Evolutionary conservation across 148 eudicot species (phyloP), one percentile per base, ranked within the genome.

Genomic region (Talinum fruticosum): DNA sequence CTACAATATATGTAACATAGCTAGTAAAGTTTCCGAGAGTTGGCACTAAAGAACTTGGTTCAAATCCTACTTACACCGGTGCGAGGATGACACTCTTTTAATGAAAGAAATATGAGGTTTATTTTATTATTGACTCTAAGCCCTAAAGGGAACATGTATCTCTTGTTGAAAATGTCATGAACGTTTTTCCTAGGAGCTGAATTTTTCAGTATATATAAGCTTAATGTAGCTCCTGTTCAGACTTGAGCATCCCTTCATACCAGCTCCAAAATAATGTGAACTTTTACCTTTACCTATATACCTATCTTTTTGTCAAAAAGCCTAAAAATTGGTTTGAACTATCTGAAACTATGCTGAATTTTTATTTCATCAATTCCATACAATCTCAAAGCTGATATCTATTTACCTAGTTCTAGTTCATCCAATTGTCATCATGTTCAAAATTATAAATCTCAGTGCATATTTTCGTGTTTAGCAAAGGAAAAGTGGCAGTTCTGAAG

Each of bases 171-270:
- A 47, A 69, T 53, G 79, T 82, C 82, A 78, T 78, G 16, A 33
- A 64, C 70, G 23, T 72, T n/a, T 72, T 77, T 10, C 23, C 23
- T 13, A 34, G 32, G 72, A 61, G 62, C 34, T 69, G 15, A 53
- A 62, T 30, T 69, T 62, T 1, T 82, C 13, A 30, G 72, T 51
- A 47, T 75, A 82, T 82, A 79, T 75, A 82, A 14, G 21, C 72
- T 37, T 59, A 21, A 64, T 78, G 79, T 73, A 61, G 76, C 68
- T 35, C 73, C 44, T 64, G 68, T 75, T 82, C 37, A 75, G 37
- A 74, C 45, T 82, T 82, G 85, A 65, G 85, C 36, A 64, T 29
- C 81, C 82, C 82, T 79, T 82, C 79, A 41, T 61, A 59, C 66
- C 79, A 76, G 79, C 82, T 78, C 79, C 82, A 35, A 62, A 74